Evolutionary conservation across 345 rosid species (phyloP).

Genomic region (Ricinus communis): DNA sequence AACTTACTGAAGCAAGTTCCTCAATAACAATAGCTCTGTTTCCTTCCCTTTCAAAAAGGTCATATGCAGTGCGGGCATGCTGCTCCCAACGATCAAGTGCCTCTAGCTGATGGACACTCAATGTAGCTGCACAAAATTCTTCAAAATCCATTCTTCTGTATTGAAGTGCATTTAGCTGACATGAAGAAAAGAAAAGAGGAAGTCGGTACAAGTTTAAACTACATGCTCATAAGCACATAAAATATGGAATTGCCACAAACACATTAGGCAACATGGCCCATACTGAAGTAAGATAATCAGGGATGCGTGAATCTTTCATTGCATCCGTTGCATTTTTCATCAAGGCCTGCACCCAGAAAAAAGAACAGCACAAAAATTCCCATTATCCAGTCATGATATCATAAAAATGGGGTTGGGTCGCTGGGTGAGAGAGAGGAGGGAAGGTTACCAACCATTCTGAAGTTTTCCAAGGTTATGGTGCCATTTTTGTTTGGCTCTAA

Average conservation of each 20-base stretch:
- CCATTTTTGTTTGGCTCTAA: slow-evolving; percentile 73
- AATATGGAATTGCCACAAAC: slow-evolving; percentile 9
- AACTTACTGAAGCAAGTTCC: slow-evolving; percentile 88
- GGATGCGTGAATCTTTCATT: slow-evolving; percentile 81
- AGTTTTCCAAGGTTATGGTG: slow-evolving; percentile 61
- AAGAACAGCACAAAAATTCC: slow-evolving; percentile 12
- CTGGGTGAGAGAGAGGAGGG: neutral
- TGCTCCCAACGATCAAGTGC: slow-evolving; percentile 87
- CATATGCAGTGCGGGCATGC: slow-evolving; percentile 76
- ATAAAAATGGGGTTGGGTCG: neutral
- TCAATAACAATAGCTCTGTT: slow-evolving; percentile 84
- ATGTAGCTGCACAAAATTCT: slow-evolving; percentile 94
- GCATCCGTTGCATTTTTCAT: slow-evolving; percentile 80
- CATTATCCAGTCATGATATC: slow-evolving; percentile 5
- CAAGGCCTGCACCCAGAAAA: slow-evolving; percentile 54
- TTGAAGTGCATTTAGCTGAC: slow-evolving; percentile 78
- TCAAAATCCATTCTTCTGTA: slow-evolving; percentile 91
- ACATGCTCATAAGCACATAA: slow-evolving; percentile 2
- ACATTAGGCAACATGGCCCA: slow-evolving; percentile 12
- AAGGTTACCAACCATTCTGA: slow-evolving; percentile 52
- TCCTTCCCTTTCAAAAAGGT: slow-evolving; percentile 86
- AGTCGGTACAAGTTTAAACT: slow-evolving; percentile 14
- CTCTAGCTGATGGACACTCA: slow-evolving; percentile 93
- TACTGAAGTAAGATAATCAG: slow-evolving; percentile 75
- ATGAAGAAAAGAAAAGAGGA: slow-evolving; percentile 23